Conservation (phyloP, 1,284 basidiomycete genomes). For the Irpex lacteus region DNA sequence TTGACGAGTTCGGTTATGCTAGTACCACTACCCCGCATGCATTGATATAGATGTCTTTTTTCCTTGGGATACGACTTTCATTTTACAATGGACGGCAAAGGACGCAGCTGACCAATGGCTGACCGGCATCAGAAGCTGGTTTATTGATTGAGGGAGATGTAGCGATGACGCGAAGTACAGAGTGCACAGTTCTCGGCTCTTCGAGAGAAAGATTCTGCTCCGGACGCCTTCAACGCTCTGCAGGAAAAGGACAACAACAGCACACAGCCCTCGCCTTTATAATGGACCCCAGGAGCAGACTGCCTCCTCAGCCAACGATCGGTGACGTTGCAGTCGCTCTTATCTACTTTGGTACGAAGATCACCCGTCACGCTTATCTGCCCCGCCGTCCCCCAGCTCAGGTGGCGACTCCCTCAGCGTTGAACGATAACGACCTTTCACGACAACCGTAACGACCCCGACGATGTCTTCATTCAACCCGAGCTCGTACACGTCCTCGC, state of each 20-base stretch:
- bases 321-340: not conserved
- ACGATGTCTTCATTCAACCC: slow-evolving; percentile 40
- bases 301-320: not conserved
- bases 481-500: slow-evolving; percentile 22
- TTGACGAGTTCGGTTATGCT: no score
- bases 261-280: no score
- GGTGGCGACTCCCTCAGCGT: not conserved
- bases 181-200: slow-evolving; percentile 25
- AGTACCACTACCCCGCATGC: no score
- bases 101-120: no score
- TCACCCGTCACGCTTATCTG: slow-evolving; percentile 1
- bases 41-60: no score
- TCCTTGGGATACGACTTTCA: no score
- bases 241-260: no score
- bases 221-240: not conserved
- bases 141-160: not conserved
- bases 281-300: no score
- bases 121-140: no score
- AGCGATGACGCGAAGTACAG: not conserved
- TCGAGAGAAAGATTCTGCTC: slow-evolving; percentile 22
- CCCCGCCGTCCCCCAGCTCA: not conserved
- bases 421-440: slow-evolving; percentile 13
- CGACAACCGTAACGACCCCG: slow-evolving; percentile 12
- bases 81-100: no score
- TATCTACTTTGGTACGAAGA: not conserved